Evolutionary conservation across 1,284 basidiomycete genomes (phyloP), one percentile per base, ranked within the genome.

Genomic region (Peniophora sp.): DNA sequence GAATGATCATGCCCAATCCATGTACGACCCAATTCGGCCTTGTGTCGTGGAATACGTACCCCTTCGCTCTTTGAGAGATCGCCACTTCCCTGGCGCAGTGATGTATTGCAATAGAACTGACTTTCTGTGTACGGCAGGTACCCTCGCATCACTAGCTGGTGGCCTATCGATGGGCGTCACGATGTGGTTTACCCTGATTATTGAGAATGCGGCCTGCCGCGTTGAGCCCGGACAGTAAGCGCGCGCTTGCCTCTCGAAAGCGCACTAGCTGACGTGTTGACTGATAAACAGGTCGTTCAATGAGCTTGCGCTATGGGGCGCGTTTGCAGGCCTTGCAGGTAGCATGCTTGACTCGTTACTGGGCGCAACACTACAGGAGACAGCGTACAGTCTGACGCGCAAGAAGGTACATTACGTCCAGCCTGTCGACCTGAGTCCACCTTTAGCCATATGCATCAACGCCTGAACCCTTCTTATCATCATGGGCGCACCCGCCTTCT

Each of bases 291-390:
- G 27, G 27, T 58, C 78, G 11, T 53, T 79, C 48, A 52, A 70
- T 12, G 67, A 73, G 47, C 62, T 88, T 47, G 47, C 85, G 2
- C 60, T 65, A 0, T 85, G 83, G 71, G 89, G 88, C 0, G 71
- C 71, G 0, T 63, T 75, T 16, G 81, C 79, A 1, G 93, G 93
- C 3, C 69, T 85, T 10, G 66, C 83, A 11, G 92, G 92, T 2
- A 92, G 89, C 47, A 61, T 89, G 69, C 63, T 91, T 49, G 93
- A 97, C 63, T 93, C 89, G 0, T 45, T 97, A 2, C 73, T 97
- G 11, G 95, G 95, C 2, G 94, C 93, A 1, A 92, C 90, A 0
- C 65, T 96, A 1, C 95, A 98, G 60, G 72, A 78, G 51, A 94
- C 92, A 2, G 77, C 84, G 19, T 97, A 86, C 67, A 85, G 85